Conservation (phyloP, 306 rosid species). For the Fagus sylvatica region DNA sequence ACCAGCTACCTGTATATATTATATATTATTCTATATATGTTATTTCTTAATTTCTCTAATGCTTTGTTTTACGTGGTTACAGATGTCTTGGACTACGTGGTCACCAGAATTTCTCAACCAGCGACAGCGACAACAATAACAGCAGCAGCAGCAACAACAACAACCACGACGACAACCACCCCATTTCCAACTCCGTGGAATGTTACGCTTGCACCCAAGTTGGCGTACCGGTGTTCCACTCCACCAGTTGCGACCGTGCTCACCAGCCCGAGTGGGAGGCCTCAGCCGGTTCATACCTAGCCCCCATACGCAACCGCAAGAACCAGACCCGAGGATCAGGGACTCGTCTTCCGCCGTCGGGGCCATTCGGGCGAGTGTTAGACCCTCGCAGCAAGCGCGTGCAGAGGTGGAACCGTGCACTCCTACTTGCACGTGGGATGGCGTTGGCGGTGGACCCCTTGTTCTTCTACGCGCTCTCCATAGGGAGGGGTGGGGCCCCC, state of each 20-base stretch:
- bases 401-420: conserved; percentile 78
- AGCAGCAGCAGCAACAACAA: neutral
- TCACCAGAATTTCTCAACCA: neutral
- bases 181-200: conserved; percentile 39
- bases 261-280: conserved; percentile 94
- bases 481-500: conserved; percentile 79
- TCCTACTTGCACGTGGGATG: conserved; percentile 79
- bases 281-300: conserved; percentile 72
- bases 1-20: too few relatives aligned
- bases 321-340: neutral
- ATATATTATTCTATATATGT: neutral
- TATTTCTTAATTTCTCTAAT: neutral
- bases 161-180: conserved; percentile 21
- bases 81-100: neutral
- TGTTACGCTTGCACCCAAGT: conserved; percentile 93
- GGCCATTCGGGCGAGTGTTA: conserved; percentile 54
- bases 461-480: conserved; percentile 86
- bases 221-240: conserved; percentile 87
- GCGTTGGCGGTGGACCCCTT: conserved; percentile 90
- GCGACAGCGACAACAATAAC: conserved; percentile 12
- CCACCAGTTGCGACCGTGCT: conserved; percentile 77
- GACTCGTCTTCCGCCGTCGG: neutral
- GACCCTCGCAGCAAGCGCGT: conserved; percentile 91
- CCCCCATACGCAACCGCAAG: conserved; percentile 63
- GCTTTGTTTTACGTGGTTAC: neutral